Evolutionary conservation across 2,329 filamentous ascomycete genomes (phyloP).

Genomic region (Epicoccum nigrum): DNA sequence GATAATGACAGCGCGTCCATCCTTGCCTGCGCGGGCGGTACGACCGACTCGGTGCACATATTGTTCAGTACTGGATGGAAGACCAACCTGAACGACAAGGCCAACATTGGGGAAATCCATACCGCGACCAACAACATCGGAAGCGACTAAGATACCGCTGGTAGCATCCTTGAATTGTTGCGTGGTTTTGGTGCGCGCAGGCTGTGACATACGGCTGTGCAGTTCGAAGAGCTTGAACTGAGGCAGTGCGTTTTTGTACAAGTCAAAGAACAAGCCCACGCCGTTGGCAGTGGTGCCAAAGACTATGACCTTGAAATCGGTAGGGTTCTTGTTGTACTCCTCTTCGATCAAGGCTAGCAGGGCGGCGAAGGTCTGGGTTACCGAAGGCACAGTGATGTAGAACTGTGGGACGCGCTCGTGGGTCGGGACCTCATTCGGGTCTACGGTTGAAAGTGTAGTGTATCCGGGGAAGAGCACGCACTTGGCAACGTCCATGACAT

Average conservation of each 20-base stretch:
- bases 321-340: conserved; percentile 49
- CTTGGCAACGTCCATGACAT: conserved; percentile 53
- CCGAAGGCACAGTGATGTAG: conserved; percentile 52
- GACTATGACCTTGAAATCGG: conserved; percentile 54
- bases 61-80: conserved; percentile 59
- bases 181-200: conserved; percentile 51
- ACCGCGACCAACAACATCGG: conserved; percentile 55
- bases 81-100: conserved; percentile 56
- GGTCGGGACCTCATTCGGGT: conserved; percentile 53
- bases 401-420: conserved; percentile 58
- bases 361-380: conserved; percentile 54
- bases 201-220: conserved; percentile 53
- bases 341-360: conserved; percentile 54
- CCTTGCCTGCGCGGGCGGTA: conserved; percentile 51
- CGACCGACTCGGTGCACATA: conserved; percentile 51
- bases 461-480: conserved; percentile 52
- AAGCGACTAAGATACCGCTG: conserved; percentile 59
- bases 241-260: conserved; percentile 44
- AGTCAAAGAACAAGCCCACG: conserved; percentile 50
- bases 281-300: conserved; percentile 57
- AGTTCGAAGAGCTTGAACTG: conserved; percentile 50
- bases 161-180: conserved; percentile 53
- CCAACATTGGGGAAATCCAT: conserved; percentile 60
- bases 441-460: conserved; percentile 52
- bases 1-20: conserved; percentile 61